These are phyloP conservation scores for Zea luxurians DNA, from an alignment of 176 grass and related monocot genomes.

Conservation along the genomic window DNA sequence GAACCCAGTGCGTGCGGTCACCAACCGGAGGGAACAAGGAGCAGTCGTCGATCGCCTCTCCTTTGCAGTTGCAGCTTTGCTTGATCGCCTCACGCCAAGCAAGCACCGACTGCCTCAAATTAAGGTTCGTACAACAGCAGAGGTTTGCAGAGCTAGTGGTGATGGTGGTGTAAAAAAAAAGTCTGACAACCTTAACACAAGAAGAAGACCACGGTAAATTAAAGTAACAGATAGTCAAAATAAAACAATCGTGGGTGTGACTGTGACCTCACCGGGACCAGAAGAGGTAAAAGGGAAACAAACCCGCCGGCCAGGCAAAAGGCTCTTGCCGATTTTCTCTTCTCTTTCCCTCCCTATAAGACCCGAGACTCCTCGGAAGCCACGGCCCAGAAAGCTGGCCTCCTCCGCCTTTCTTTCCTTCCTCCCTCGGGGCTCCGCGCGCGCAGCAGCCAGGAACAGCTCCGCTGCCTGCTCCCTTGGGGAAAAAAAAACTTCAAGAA, in stretches of 20 bases:
- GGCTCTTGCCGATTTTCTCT: not conserved
- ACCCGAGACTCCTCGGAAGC: not conserved
- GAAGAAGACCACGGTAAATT: not conserved
- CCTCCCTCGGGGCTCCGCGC: not conserved
- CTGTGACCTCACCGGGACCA: slow-evolving; percentile 38
- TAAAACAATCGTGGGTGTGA: not conserved
- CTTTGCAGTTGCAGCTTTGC: too few species aligned
- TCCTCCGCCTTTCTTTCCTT: not conserved
- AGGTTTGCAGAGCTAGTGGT: not conserved
- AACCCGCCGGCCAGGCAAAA: not conserved
- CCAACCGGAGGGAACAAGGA: slow-evolving; percentile 9
- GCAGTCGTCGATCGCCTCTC: too few species aligned
- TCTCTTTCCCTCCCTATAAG: slow-evolving; percentile 17
- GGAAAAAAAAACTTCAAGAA: too few species aligned
- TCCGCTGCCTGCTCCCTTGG: not conserved
- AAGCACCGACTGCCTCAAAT: too few species aligned
- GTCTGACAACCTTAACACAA: not conserved
- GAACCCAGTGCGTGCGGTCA: not conserved
- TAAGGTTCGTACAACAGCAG: too few species aligned
- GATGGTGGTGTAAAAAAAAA: not conserved
- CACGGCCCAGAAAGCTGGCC: slow-evolving; percentile 31
- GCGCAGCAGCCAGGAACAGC: not conserved
- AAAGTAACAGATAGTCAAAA: not conserved
- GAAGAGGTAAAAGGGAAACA: not conserved
- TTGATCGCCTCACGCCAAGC: too few species aligned